Evolutionary conservation across 1,139 yeast species (phyloP), one percentile per base, ranked within the genome.

Genomic region (Taiozyma sp.): DNA sequence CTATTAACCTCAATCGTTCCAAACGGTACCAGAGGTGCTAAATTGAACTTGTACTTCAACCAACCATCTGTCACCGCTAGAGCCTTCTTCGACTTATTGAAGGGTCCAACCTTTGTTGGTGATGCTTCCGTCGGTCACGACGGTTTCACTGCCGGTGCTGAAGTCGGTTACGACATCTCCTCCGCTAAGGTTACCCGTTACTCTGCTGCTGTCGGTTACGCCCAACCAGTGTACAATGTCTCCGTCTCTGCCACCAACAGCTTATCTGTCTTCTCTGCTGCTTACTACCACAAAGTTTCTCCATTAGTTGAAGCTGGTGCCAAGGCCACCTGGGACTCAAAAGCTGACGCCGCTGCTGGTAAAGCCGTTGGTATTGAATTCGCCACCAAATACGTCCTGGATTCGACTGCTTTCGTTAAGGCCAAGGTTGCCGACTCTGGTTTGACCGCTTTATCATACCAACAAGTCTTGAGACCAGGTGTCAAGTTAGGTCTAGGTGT

Each of bases 371-470:
- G 80, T 54, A 84, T 95, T 67, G 99, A 95, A 80, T 89, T 92
- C 64, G 99, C 97, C 66, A 84, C 97, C 73, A 92, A 90, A 83
- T 93, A 93, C 83, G 77, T 80, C 64, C 83, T 93, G 69, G 98
- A 93, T 78, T 73, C 80, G 55, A 71, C 95, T 61, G 84, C 97
- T 61, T 91, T 88, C 68, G 87, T 91, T 72, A 92, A 92, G 86
- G 98, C 96, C 65, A 93, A 92, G 84, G 83, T 95, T 68, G 93
- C 96, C 70, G 97, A 93, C 76, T 86, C 95, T 62, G 99, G 99
- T 77, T 79, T 91, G 68, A 89, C 97, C 65, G 93, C 97, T 59
- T 78, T 93, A 68, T 81, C 97, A 60, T 93, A 93, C 87, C 88
- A 95, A 71, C 98, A 93, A 79, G 83, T 82, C 66, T 83, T 93